A percentile compares a stretch with the other conserved stretches of the same genome.
These are phyloP conservation scores for Nemania diffusa DNA, from an alignment of 2,329 filamentous ascomycete species.

Conservation along the genomic window DNA sequence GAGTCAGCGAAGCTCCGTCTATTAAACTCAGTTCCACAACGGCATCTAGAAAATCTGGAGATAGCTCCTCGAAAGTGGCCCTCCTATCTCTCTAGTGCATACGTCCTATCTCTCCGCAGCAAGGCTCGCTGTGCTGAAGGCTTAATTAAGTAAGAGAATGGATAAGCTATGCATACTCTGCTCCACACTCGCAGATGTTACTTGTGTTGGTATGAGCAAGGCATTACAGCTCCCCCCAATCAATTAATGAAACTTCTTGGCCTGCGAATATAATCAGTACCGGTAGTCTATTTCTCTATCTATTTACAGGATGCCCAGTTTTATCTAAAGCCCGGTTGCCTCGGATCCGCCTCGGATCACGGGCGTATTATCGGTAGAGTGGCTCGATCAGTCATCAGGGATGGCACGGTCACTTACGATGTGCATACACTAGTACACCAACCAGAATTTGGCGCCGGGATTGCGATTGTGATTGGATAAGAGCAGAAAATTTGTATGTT, in stretches of 20 bases:
- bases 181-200: neutral
- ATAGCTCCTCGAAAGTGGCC: conserved; percentile 3
- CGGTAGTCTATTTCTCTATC: conserved; percentile 2
- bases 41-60: conserved; percentile 23
- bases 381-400: conserved; percentile 20
- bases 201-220: neutral
- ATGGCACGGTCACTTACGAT: conserved; percentile 26
- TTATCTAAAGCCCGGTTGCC: neutral
- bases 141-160: neutral
- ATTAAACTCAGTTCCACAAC: conserved; percentile 17
- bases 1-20: conserved; percentile 17
- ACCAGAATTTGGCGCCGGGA: conserved; percentile 14
- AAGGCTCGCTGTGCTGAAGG: neutral
- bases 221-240: neutral
- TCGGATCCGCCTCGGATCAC: neutral
- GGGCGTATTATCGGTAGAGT: conserved; percentile 11
- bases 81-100: conserved; percentile 3
- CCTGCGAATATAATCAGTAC: conserved; percentile 1
- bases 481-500: neutral
- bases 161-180: conserved; percentile 1
- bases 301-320: neutral
- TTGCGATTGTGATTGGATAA: conserved; percentile 19
- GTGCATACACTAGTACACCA: conserved; percentile 20
- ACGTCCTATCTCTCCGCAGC: neutral
- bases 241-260: neutral